Base-by-base conservation (phyloP, 176 grass and related monocot genomes). In the Cocos nucifera region DNA sequence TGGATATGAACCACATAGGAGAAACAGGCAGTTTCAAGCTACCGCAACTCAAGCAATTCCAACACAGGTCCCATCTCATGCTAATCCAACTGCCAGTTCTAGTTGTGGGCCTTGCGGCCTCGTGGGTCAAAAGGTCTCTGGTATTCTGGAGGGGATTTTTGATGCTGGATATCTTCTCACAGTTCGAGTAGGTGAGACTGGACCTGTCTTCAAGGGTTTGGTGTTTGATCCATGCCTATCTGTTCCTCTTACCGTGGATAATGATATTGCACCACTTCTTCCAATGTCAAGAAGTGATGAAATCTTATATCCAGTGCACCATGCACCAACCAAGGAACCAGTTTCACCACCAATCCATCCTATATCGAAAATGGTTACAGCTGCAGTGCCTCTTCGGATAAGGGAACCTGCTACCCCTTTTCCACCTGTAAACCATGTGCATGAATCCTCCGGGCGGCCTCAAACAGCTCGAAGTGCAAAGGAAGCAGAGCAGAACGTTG, bases 111-210 rank as follows among this genome's bases (percentile, higher is more conserved):
- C 64, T 54, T 22, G 21, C 39, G 22, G 12, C 15, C 65, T 77
- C 39, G 19, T 77, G 18, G 74, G 74, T 44, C 66, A 77, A 28
- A 4, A 65, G 25, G 64, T 77, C 6, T 77, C 50, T 62, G 74
- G 74, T 29, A 56, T 60, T 19, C 52, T 77, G 58, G 64, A 77
- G 35, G 74, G 74, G 15, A 77, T 48, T 26, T 69, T 77, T 26
- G 65, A 77, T 61, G 57, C 74, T 53, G 74, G 74, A 27, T 77
- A 69, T 68, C 52, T 77, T 32, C 56, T 77, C 7, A 77, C 74
- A 16, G 74, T 77, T 15, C 56, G 54, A 44, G 74, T 77, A 2
- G 58, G 35, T 9, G n/a, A 15, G 12, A 69, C 74, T 23, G 74
- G 74, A 54, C 26, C 57, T 18, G 56, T 77, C 21, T 55, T 77